A percentile compares a stretch with the other conserved stretches of the same genome.
Evolutionary conservation across 257 asterid species (phyloP).

Genomic region (Solanum clarkiae): DNA sequence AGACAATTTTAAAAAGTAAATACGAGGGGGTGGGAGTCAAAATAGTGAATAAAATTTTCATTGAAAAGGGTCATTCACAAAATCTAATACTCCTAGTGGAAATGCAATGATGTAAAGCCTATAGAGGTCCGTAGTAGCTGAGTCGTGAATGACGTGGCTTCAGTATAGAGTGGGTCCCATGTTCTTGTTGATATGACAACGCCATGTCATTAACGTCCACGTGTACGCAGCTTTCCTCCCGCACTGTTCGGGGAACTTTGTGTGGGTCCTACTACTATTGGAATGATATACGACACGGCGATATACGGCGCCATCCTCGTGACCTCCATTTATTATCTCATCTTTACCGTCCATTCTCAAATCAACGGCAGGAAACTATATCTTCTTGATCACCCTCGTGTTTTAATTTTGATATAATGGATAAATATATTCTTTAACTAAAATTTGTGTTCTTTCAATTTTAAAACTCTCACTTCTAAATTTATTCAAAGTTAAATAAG

Average conservation of each 20-base stretch:
- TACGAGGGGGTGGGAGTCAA: not conserved
- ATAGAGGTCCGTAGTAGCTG: not conserved
- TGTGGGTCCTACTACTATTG: constrained; percentile 1
- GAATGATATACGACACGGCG: constrained; percentile 12
- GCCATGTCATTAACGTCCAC: constrained; percentile 8
- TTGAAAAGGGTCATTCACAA: not conserved
- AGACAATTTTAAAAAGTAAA: too few relatives aligned
- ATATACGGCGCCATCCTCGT: constrained; percentile 22
- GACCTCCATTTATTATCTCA: constrained; percentile 2
- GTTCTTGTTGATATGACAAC: not conserved
- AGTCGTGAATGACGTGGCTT: constrained; percentile 16
- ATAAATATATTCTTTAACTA: too few relatives aligned
- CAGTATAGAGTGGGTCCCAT: constrained; percentile 1
- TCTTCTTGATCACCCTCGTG: not conserved
- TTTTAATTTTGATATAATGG: too few relatives aligned
- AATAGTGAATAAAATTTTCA: not conserved
- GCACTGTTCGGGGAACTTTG: constrained; percentile 16
- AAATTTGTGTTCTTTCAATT: too few relatives aligned
- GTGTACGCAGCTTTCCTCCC: constrained; percentile 17
- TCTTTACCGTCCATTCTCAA: constrained; percentile 1
- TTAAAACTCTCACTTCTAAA: too few relatives aligned
- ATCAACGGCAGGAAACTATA: not conserved
- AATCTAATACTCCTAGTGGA: not conserved
- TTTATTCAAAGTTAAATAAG: too few relatives aligned
- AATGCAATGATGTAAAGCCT: not conserved